These are phyloP conservation scores for Tolypocladium tundrense DNA, from an alignment of 2,329 filamentous ascomycete genomes.

Conservation along the genomic window DNA sequence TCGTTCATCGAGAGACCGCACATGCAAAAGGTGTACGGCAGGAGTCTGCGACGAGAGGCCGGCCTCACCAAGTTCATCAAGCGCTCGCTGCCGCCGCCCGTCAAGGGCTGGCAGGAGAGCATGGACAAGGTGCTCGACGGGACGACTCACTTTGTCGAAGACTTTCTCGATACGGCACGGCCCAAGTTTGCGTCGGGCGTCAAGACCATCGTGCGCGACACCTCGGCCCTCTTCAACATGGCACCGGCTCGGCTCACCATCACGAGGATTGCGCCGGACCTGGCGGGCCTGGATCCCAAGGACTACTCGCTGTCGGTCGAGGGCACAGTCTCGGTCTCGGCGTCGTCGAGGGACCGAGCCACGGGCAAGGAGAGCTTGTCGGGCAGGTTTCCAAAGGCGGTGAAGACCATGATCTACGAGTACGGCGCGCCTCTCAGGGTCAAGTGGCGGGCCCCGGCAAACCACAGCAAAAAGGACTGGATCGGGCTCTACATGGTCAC, in stretches of 20 bases:
- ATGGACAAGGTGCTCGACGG: constrained; percentile 82
- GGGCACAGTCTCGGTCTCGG: constrained; percentile 45
- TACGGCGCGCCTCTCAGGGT: constrained; percentile 87
- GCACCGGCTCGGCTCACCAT: constrained; percentile 82
- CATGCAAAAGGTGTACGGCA: constrained; percentile 95
- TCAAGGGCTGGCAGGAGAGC: constrained; percentile 75
- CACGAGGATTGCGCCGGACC: constrained; percentile 65
- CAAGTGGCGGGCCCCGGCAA: constrained; percentile 78
- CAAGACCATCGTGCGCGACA: constrained; percentile 79
- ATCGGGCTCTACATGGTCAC: constrained; percentile 93
- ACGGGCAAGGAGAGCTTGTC: constrained; percentile 65
- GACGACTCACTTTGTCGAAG: constrained; percentile 80
- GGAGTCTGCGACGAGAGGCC: constrained; percentile 72
- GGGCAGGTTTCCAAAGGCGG: constrained; percentile 56
- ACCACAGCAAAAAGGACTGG: constrained; percentile 89
- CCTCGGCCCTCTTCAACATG: constrained; percentile 76
- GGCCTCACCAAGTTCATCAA: constrained; percentile 88
- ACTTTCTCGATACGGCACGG: constrained; percentile 74
- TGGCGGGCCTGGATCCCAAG: constrained; percentile 69
- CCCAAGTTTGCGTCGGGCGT: constrained; percentile 82
- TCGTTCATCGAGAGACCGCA: constrained; percentile 91
- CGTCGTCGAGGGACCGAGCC: constrained; percentile 45
- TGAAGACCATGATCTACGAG: constrained; percentile 70
- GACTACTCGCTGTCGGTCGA: constrained; percentile 70
- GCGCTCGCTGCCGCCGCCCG: constrained; percentile 70